phyloP scores from a whole-genome alignment of 768 basidiomycete species.

The Austroboletus festivus region DNA sequence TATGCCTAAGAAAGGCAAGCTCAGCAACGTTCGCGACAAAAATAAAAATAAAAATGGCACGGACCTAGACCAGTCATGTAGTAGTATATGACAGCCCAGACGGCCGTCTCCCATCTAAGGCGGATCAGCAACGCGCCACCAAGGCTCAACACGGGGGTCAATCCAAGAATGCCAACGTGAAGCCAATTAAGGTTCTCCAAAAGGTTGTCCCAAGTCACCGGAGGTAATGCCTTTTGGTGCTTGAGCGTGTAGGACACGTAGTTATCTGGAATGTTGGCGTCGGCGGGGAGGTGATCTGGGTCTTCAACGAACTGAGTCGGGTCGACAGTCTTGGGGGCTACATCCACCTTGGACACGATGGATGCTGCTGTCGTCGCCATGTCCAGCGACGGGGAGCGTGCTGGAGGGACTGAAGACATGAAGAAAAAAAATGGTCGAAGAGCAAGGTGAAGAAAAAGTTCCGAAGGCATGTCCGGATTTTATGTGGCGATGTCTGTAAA shows the following conservation, averaged over 20 bases:
- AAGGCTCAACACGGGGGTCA: conserved; percentile 72
- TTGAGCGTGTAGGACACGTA: conserved; percentile 76
- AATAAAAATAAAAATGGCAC: conserved; percentile 19
- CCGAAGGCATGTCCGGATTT: conserved; percentile 12
- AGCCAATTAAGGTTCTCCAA: conserved; percentile 72
- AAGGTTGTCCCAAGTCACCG: conserved; percentile 59
- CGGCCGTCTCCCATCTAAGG: conserved; percentile 69
- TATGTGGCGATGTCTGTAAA: conserved; percentile 25
- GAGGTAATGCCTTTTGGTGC: conserved; percentile 65
- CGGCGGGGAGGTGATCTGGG: conserved; percentile 38
- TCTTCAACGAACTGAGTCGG: conserved; percentile 21
- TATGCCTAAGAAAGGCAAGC: conserved; percentile 44
- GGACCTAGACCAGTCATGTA: conserved; percentile 72
- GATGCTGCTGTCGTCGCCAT: conserved; percentile 10
- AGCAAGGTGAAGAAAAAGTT: conserved; percentile 8
- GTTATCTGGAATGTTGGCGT: conserved; percentile 73
- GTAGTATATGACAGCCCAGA: conserved; percentile 64
- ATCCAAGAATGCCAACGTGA: conserved; percentile 64
- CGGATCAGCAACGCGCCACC: conserved; percentile 65
- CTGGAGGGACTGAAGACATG: conserved; percentile 29
- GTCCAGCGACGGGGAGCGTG: conserved; percentile 14
- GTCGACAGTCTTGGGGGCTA: conserved; percentile 3
- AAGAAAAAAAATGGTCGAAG: conserved; percentile 20
- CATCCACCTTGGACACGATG: conserved; percentile 4
- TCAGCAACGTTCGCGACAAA: neutral